These are phyloP conservation scores for Salix suchowensis DNA, from an alignment of 345 rosid genomes.

Conservation along the genomic window DNA sequence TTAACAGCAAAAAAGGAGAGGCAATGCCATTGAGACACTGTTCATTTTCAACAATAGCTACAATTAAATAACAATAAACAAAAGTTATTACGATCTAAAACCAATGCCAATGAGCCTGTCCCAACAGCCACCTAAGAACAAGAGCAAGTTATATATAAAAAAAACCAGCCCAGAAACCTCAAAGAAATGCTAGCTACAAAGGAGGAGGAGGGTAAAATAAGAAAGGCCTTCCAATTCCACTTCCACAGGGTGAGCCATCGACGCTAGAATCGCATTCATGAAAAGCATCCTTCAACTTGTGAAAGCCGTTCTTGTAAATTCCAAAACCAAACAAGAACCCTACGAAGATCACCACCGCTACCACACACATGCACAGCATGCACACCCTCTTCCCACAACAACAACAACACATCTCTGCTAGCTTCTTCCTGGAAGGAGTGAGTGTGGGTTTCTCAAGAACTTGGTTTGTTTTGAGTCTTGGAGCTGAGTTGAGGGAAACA, in stretches of 20 bases:
- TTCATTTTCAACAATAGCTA: background rate
- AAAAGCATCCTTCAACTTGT: slow-evolving; percentile 58
- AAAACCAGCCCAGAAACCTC: background rate
- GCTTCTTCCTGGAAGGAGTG: background rate
- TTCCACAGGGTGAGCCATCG: background rate
- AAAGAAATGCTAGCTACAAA: background rate
- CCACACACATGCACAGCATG: slow-evolving; percentile 69
- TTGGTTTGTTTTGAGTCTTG: background rate
- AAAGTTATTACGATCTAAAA: background rate
- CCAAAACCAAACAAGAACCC: slow-evolving; percentile 83
- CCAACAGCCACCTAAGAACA: background rate
- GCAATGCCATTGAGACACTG: background rate
- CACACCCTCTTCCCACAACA: slow-evolving; percentile 67
- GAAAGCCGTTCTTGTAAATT: slow-evolving; percentile 72
- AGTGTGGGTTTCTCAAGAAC: background rate
- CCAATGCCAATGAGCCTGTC: background rate
- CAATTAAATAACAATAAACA: background rate
- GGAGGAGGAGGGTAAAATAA: slow-evolving; percentile 27
- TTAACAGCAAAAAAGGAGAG: too few species aligned
- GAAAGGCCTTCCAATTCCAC: slow-evolving; percentile 44
- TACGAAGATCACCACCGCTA: slow-evolving; percentile 57
- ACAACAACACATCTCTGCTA: slow-evolving; percentile 64
- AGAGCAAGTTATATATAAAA: background rate
- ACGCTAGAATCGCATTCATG: slow-evolving; percentile 39
- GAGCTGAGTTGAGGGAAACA: background rate